phyloP scores from a whole-genome alignment of 441 rosid genomes.

The Erodium moschatum region DNA sequence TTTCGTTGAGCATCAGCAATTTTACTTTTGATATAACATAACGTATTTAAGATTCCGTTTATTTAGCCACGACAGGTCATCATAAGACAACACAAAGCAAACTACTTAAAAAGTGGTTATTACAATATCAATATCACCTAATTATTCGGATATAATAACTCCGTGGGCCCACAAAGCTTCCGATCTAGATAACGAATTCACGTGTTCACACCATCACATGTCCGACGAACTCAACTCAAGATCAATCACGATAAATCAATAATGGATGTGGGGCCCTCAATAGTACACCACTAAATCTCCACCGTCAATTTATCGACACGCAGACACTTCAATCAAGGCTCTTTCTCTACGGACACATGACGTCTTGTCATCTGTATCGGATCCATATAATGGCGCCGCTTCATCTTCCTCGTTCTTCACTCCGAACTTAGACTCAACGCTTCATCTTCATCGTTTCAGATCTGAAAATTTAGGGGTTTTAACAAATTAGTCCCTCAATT shows the following conservation, averaged over 20 bases:
- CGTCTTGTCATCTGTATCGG: neutral
- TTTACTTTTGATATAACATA: too few species aligned
- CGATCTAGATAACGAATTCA: neutral
- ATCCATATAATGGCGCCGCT: neutral
- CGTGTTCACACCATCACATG: neutral
- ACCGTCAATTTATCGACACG: neutral
- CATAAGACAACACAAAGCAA: neutral
- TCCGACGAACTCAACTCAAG: neutral
- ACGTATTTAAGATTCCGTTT: too few species aligned
- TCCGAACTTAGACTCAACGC: neutral
- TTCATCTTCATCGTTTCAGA: conserved; percentile 1
- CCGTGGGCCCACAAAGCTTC: neutral
- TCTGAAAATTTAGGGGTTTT: neutral
- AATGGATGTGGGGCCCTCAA: neutral
- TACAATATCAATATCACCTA: neutral
- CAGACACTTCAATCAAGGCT: neutral
- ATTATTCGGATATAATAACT: neutral
- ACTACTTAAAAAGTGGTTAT: neutral
- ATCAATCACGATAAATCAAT: neutral
- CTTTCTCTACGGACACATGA: neutral
- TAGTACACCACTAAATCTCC: neutral
- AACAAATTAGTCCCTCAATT: neutral
- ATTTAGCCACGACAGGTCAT: too few species aligned
- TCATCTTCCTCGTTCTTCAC: neutral
- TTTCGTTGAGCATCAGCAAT: too few species aligned